phyloP scores from a whole-genome alignment of 345 rosid genomes.

The Sonneratia alba region DNA sequence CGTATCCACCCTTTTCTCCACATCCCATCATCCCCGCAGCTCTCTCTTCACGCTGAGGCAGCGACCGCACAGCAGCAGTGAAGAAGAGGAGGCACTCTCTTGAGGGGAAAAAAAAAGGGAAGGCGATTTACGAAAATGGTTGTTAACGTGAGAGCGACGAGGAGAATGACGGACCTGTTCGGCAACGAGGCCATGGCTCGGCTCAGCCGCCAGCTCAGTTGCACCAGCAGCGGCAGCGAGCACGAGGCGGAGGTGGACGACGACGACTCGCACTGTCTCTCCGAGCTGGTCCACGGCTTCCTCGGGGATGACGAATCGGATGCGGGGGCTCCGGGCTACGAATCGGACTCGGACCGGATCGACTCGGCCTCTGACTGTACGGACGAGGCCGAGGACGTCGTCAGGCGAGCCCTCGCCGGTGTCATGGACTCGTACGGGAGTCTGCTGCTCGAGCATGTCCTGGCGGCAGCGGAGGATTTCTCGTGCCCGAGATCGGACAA shows the following conservation, averaged over 20 bases:
- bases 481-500: constrained; percentile 24
- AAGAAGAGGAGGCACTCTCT: too few relatives aligned
- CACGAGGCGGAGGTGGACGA: constrained; percentile 45
- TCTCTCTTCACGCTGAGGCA: too few relatives aligned
- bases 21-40: background rate
- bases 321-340: constrained; percentile 10
- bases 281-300: constrained; percentile 68
- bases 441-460: constrained; percentile 30
- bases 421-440: constrained; percentile 36
- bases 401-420: constrained; percentile 3
- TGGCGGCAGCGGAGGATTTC: constrained; percentile 34
- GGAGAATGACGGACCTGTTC: constrained; percentile 55
- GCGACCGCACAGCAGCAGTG: too few relatives aligned
- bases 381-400: constrained; percentile 25
- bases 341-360: constrained; percentile 36
- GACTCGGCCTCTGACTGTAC: constrained; percentile 23
- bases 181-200: constrained; percentile 52
- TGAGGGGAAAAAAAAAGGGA: too few relatives aligned
- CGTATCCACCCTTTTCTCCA: background rate
- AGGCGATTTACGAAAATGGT: background rate
- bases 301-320: constrained; percentile 30
- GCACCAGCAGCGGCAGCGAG: constrained; percentile 72
- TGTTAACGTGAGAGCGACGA: constrained; percentile 9
- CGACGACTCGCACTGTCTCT: constrained; percentile 56
- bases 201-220: constrained; percentile 27